Evolutionary conservation across 2,329 filamentous ascomycete genomes (phyloP).

Genomic region (Fusarium annulatum): DNA sequence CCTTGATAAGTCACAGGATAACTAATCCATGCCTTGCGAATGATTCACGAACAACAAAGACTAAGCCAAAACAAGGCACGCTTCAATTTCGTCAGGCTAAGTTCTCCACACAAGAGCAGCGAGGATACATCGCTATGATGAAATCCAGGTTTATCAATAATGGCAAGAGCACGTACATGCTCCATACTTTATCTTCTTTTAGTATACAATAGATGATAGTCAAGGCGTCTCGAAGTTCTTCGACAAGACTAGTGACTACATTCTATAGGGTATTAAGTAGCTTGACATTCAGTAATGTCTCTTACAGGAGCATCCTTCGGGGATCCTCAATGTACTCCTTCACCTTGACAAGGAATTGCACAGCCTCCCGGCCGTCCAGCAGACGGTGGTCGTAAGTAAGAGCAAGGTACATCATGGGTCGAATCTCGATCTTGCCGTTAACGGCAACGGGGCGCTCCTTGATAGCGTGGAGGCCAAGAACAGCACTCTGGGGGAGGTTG

Average conservation of each 20-base stretch:
- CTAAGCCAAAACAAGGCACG: background rate
- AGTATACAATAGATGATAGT: constrained; percentile 28
- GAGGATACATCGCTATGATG: background rate
- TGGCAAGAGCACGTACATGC: background rate
- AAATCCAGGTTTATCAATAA: background rate
- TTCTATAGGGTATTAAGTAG: constrained; percentile 33
- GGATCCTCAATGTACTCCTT: constrained; percentile 99
- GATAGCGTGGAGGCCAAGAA: constrained; percentile 93
- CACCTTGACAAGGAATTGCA: constrained; percentile 95
- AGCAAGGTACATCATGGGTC: constrained; percentile 99
- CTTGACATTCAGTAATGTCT: background rate
- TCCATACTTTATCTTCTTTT: constrained; percentile 1
- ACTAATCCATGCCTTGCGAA: background rate
- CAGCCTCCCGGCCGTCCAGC: constrained; percentile 92
- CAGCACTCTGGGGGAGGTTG: constrained; percentile 93
- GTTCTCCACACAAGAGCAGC: background rate
- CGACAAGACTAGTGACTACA: constrained; percentile 5
- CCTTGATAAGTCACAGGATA: background rate
- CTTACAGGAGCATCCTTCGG: constrained; percentile 82
- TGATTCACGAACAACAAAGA: background rate
- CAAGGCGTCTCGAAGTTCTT: constrained; percentile 1
- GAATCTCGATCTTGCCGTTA: constrained; percentile 93
- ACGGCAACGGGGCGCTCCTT: constrained; percentile 92
- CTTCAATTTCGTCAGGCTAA: background rate
- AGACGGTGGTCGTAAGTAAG: constrained; percentile 98